Base-by-base conservation (phyloP, 2,329 filamentous ascomycete genomes). In the Fusarium sp. region DNA sequence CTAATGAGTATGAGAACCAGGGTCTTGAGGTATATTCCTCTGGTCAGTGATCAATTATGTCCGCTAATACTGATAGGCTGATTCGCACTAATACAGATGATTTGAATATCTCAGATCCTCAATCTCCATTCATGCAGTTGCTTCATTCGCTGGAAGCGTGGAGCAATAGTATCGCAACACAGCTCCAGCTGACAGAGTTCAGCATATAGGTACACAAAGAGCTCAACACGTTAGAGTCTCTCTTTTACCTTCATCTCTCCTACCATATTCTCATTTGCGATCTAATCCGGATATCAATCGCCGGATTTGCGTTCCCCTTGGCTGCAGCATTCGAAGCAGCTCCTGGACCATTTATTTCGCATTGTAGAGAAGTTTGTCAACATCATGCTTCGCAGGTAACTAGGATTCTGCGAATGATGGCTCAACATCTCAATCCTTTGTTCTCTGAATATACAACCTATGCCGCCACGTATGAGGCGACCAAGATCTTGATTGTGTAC, bases 211-310 rank as follows among this genome's bases (percentile, higher is more conserved):
- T 60, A 22, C 57, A 60, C n/a, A 60, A 60, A 18, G 57, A 60
- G 26, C 26, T 51, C 0, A 50, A 51, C 2, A 57, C 50, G 0
- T 22, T 72, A 1, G 67, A 60, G 1, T 41, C 63, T 1, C 35
- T 70, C 6, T 70, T 70, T 18, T 59, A 35, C 18, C 62, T 70
- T 1, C 67, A 72, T 8, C 22, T 57, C 3, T 30, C 14, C 13
- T 70, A 70, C 4, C 44, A 70, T 7, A 61, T 50, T 6, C 42
- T 53, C 28, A 44, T 60, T 6, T 70, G 56, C 24, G 69, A 70
- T 17, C 63, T 72, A 6, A 70, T 63, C 0, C 22, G 63, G 6
- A 59, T 70, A 32, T 72, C 67, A 3, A 45, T 72, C 15, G 20
- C 48, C 1, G 67, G 67, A 0, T 72, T 72, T 18, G 48, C 15